Conservation (phyloP, 2,329 filamentous ascomycete species). For the Tolypocladium cylindrosporum region DNA sequence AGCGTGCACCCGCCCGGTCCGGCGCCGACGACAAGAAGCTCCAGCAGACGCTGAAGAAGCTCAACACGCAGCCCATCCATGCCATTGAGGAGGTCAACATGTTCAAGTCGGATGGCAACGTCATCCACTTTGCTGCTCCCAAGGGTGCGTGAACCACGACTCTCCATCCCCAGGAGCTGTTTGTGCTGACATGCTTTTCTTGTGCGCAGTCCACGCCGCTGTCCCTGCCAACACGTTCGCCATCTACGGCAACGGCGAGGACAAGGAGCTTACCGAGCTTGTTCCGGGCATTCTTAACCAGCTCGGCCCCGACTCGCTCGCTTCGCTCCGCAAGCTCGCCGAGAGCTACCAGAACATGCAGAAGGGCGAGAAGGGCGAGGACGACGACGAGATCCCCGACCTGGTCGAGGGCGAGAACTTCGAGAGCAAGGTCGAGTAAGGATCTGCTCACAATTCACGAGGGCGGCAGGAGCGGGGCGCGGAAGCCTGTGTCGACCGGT, state of each 20-base stretch:
- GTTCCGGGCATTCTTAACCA: conserved; percentile 99
- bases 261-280: conserved; percentile 99
- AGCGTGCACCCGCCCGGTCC: conserved; percentile 90
- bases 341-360: conserved; percentile 99
- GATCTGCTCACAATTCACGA: conserved; percentile 11
- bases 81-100: conserved; percentile 99
- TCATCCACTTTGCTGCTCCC: conserved; percentile 96
- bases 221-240: conserved; percentile 98
- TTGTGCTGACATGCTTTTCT: background rate
- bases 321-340: conserved; percentile 93
- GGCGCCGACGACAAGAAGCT: conserved; percentile 99
- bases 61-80: conserved; percentile 99
- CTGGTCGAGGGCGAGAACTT: conserved; percentile 97
- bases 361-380: conserved; percentile 77
- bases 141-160: conserved; percentile 62
- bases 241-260: conserved; percentile 97
- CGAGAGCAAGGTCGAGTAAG: conserved; percentile 91
- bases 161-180: background rate
- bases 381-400: conserved; percentile 95
- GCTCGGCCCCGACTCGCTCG: conserved; percentile 94
- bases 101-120: conserved; percentile 99
- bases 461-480: background rate
- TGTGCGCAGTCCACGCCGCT: conserved; percentile 73
- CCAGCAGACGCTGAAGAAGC: conserved; percentile 93
- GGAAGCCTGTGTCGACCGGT: background rate